These are phyloP conservation scores for Trametes sp. DNA, from an alignment of 1,284 basidiomycete species.

Conservation along the genomic window DNA sequence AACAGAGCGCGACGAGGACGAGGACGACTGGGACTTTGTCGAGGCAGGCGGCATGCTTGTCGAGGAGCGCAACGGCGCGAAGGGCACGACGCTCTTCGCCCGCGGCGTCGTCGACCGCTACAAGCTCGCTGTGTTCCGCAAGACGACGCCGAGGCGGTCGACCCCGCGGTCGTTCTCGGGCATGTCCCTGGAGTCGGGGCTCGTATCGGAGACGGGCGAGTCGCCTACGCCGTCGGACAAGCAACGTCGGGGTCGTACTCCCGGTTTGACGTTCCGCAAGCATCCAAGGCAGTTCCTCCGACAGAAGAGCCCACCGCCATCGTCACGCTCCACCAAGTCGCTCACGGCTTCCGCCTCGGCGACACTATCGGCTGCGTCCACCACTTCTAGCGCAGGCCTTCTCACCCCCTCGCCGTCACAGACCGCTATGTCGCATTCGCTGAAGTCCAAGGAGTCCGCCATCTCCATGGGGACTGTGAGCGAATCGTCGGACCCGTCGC, in stretches of 20 bases:
- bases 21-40: slow-evolving; percentile 89
- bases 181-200: slow-evolving; percentile 61
- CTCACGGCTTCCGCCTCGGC: slow-evolving; percentile 54
- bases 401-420: slow-evolving; percentile 67
- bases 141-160: slow-evolving; percentile 66
- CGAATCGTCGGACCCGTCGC: slow-evolving; percentile 74
- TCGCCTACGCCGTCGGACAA: slow-evolving; percentile 62
- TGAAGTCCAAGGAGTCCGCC: slow-evolving; percentile 81
- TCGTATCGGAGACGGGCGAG: slow-evolving; percentile 39
- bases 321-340: slow-evolving; percentile 59
- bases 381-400: slow-evolving; percentile 55
- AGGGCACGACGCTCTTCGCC: slow-evolving; percentile 80
- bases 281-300: slow-evolving; percentile 73
- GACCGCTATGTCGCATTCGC: slow-evolving; percentile 62
- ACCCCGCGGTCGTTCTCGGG: slow-evolving; percentile 58
- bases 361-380: slow-evolving; percentile 54
- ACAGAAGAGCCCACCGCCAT: slow-evolving; percentile 72
- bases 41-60: slow-evolving; percentile 68
- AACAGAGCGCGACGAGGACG: slow-evolving; percentile 70
- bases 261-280: slow-evolving; percentile 75
- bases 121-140: slow-evolving; percentile 81
- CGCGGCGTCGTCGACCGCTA: slow-evolving; percentile 86
- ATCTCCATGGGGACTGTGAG: slow-evolving; percentile 72
- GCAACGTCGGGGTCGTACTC: slow-evolving; percentile 68
- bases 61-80: slow-evolving; percentile 80